Conservation (phyloP, 2,329 filamentous ascomycete species). For the Cladosporium oxysporum region DNA sequence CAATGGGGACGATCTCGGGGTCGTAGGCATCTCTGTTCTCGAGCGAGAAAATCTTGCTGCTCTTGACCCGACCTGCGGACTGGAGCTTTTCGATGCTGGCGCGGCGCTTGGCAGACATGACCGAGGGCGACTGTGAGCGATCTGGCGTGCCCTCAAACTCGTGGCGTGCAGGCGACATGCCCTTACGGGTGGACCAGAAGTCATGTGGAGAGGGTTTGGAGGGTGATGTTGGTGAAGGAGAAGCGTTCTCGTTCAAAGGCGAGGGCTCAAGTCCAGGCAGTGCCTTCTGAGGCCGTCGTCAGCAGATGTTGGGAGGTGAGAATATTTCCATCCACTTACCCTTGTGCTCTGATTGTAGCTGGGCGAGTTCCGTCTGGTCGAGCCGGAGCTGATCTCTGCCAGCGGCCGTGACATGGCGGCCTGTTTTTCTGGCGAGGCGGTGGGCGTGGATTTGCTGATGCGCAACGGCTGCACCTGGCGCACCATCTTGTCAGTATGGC, state of each 20-base stretch:
- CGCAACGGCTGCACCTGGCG: conserved; percentile 73
- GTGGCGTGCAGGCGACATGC: conserved; percentile 63
- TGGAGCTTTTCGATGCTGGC: conserved; percentile 95
- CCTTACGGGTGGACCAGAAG: conserved; percentile 83
- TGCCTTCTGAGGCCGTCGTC: conserved; percentile 53
- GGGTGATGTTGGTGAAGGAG: conserved; percentile 49
- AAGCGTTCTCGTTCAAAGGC: conserved; percentile 56
- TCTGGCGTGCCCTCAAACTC: conserved; percentile 66
- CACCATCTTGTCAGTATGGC: conserved; percentile 24
- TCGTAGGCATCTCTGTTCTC: conserved; percentile 94
- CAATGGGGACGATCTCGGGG: conserved; percentile 70
- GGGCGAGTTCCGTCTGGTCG: conserved; percentile 86
- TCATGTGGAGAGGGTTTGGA: conserved; percentile 69
- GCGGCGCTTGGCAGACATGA: conserved; percentile 63
- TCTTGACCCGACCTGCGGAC: conserved; percentile 92
- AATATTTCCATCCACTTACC: conserved; percentile 49
- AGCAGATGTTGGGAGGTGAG: background rate
- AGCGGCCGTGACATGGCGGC: conserved; percentile 70
- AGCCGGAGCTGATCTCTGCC: conserved; percentile 83
- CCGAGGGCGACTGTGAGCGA: conserved; percentile 61
- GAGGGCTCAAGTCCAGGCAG: conserved; percentile 74
- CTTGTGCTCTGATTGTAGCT: conserved; percentile 78
- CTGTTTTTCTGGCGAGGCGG: conserved; percentile 63
- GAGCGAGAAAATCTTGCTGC: conserved; percentile 93
- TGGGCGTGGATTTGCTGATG: conserved; percentile 69